Evolutionary conservation across 495 filamentous ascomycete species (phyloP), one percentile per base, ranked within the genome.

Genomic region (Durotheca rogersii): DNA sequence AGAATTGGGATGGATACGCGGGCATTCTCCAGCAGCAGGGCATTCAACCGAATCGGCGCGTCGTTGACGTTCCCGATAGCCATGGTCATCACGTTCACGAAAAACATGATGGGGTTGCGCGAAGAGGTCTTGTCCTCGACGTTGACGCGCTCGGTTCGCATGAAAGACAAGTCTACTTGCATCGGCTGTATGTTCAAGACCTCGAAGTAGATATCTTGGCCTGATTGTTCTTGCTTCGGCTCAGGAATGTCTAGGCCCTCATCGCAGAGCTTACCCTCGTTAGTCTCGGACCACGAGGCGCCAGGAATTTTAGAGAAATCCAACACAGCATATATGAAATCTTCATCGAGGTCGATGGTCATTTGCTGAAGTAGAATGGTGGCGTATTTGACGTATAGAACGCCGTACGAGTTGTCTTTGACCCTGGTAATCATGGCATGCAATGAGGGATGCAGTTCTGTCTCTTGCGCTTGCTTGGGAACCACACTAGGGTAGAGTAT

Each of bases 21-120:
- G 18, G 90, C 90, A 60, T 98, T 98, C 67, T 97, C 93, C 7
- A 98, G 72, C 79, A 98, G 88, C 23, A 98, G 72, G 9, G 93
- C 88, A 56, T 96, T 97, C 50, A 97, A 80, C 33, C 90, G 82
- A 18, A 98, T 80, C 0, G 93, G 93, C 11, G 93, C 93, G 67
- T 98, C 93, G 61, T 97, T 98, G 75, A 98, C 85, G 61, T 98
- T 98, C 41, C 93, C 93, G 59, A 98, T 89, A 7, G 93, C 95
- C 93, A 98, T 98, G 14, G 93, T 96, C 77, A 98, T 83, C 58
- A 96, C 87, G 66, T 98, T 96, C 67, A 98, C 82, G 64, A 96
- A 87, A 74, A 96, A 97, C 90, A 96, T 95, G 69, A 98, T 71
- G 1, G 93, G 93, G 57, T 95, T 97, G 4, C 81, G 83, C 1